A percentile compares a stretch with the other conserved stretches of the same genome.
Evolutionary conservation across 306 rosid species (phyloP).

Genomic region (Inga leiocalycina): DNA sequence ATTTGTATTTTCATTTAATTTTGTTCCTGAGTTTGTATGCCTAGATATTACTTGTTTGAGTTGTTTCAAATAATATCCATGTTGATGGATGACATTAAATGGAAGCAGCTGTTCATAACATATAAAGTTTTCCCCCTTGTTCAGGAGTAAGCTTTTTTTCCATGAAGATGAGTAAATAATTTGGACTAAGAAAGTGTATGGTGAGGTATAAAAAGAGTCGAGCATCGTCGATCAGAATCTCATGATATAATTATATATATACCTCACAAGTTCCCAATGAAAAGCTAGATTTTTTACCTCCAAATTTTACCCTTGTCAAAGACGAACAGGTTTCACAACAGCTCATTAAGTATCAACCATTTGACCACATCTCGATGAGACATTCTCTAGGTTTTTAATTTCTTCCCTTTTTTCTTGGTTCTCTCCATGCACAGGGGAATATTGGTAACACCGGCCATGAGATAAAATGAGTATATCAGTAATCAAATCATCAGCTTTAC

Average conservation of each 20-base stretch:
- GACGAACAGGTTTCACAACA: neutral
- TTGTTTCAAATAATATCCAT: too few relatives aligned
- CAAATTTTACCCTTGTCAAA: neutral
- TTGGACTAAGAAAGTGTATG: neutral
- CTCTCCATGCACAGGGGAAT: slow-evolving; percentile 34
- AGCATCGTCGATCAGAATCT: neutral
- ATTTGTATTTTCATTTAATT: too few relatives aligned
- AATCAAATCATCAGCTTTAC: neutral
- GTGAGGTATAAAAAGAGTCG: neutral
- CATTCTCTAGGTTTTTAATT: slow-evolving; percentile 42
- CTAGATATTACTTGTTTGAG: too few relatives aligned
- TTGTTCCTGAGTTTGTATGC: too few relatives aligned
- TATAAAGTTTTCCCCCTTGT: too few relatives aligned
- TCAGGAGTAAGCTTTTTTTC: too few relatives aligned
- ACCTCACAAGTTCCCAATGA: neutral
- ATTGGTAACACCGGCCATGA: slow-evolving; percentile 21
- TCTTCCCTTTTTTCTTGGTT: slow-evolving; percentile 31
- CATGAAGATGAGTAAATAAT: too few relatives aligned
- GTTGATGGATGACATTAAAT: too few relatives aligned
- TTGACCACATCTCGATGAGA: slow-evolving; percentile 37
- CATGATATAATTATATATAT: neutral
- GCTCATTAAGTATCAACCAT: neutral
- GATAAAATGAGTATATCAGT: neutral
- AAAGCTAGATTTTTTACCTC: neutral
- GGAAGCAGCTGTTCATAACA: too few relatives aligned